Base-by-base conservation (phyloP, 1,139 yeast species). In the Nakaseomyces delphensis region DNA sequence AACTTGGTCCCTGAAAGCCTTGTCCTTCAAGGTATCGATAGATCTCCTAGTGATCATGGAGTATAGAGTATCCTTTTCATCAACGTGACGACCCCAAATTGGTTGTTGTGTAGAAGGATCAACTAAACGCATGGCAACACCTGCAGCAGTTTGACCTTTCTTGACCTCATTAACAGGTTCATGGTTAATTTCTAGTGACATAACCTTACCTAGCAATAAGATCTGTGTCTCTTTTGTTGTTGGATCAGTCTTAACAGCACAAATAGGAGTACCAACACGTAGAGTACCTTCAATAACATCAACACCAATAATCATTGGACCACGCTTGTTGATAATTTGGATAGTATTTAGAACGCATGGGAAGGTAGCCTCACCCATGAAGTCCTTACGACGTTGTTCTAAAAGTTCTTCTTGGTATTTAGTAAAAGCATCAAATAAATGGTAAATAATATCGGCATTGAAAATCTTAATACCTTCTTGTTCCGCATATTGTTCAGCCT, bases 221-320 rank as follows among this genome's bases (percentile, higher is more conserved):
- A 83, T 68, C 40, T 73, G 76, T 58, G 80, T 84, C 56, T 79
- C 79, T 54, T 85, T 85, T 2, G 95, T 84, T 13, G 71, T 72
- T 32, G 97, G 95, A 59, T 89, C 96, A 40, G 71, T 70, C 66
- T 89, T 87, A 43, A 91, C 96, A 23, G 93, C 91, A 69, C 95
- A 83, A 49, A 91, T 86, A 52, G 99, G 98, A 1, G 98, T 89
- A 45, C 98, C 98, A 41, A 84, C 65, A 52, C 91, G 78, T 39
- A 93, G 74, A 35, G 84, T 73, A 57, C 99, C 99, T 64, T 91
- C 97, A 42, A 76, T 65, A 50, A 91, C 95, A 64, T 91, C 99
- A 48, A 91, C 97, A 77, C 99, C 99, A 62, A 91, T 84, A 60
- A 91, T 87, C 97, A 91, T 91, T 47, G 99, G 99, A 66, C 89